Base-by-base conservation (phyloP, 73 alveolate genomes). In the Uronychia binucleata region DNA sequence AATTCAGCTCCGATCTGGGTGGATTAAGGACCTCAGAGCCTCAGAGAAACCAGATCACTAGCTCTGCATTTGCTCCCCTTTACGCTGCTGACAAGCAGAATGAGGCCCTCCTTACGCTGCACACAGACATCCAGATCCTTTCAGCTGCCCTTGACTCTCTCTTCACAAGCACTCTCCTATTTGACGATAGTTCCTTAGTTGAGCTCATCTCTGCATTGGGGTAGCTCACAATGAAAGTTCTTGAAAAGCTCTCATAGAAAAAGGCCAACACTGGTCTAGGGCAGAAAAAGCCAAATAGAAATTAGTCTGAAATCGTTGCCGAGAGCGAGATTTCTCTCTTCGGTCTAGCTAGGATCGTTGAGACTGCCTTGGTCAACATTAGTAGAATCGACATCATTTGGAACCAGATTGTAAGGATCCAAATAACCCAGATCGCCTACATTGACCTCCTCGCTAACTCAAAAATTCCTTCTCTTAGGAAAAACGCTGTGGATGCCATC, bases 341-440 rank as follows among this genome's bases (percentile, higher is more conserved):
- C 58, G 86, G 86, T 1, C 82, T 95, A 46, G 94, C 93, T 1
- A 93, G 94, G 90, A 77, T 95, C 28, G 93, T 95, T 46, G 94
- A 95, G 74, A 90, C 92, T 46, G 86, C 96, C 28, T 84, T 95
- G 0, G 94, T 95, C 34, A 95, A 95, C 86, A 87, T 95, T 28
- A 79, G 87, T 31, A 86, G 97, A 78, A 82, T 95, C n/a, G 97
- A 95, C 75, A 31, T 90, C 30, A 90, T 95, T 67, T 95, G 98
- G 98, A 82, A 93, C 74, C 81, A 67, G 14, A 80, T 95, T 0
- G 78, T 94, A 28, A 78, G 78, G 27, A 46, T 77, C 30, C 60
- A 35, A 31, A 80, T 78, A 28, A 33, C 13, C 29, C 26, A 78
- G 76, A 81, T 81, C 59, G 86, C 91, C 29, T 84, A 84, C 58